Conservation (phyloP, 345 rosid genomes). For the Syzygium oleosum region DNA sequence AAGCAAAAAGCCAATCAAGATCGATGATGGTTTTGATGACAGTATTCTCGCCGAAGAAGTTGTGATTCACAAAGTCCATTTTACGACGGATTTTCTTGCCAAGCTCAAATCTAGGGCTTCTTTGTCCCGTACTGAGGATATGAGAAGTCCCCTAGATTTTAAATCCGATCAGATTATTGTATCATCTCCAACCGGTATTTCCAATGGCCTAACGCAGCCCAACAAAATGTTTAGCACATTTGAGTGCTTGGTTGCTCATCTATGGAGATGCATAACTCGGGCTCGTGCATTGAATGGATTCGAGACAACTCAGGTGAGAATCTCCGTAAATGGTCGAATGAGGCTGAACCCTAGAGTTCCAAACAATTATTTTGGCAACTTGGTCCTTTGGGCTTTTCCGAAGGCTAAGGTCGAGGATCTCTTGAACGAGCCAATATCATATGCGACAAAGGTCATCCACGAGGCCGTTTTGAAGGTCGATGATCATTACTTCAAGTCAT, state of each 20-base stretch:
- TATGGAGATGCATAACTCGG: constrained; percentile 18
- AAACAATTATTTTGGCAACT: constrained; percentile 28
- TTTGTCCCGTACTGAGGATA: background rate
- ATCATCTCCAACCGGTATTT: background rate
- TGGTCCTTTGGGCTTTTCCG: constrained; percentile 25
- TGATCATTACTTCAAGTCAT: constrained; percentile 14
- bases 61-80: constrained; percentile 17
- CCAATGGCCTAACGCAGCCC: background rate
- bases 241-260: constrained; percentile 16
- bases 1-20: background rate
- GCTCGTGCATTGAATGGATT: constrained; percentile 6
- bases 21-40: background rate
- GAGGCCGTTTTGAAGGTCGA: constrained; percentile 13
- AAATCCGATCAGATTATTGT: background rate
- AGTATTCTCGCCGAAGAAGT: background rate
- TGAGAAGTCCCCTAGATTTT: background rate
- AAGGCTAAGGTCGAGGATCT: constrained; percentile 16
- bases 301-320: constrained; percentile 9
- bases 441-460: constrained; percentile 15
- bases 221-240: constrained; percentile 13
- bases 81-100: constrained; percentile 16
- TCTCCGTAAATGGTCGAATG: constrained; percentile 14
- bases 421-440: constrained; percentile 4
- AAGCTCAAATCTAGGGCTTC: constrained; percentile 16
- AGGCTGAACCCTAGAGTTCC: constrained; percentile 11